phyloP scores from a whole-genome alignment of 2,329 filamentous ascomycete species.

The Ascochyta lentis region DNA sequence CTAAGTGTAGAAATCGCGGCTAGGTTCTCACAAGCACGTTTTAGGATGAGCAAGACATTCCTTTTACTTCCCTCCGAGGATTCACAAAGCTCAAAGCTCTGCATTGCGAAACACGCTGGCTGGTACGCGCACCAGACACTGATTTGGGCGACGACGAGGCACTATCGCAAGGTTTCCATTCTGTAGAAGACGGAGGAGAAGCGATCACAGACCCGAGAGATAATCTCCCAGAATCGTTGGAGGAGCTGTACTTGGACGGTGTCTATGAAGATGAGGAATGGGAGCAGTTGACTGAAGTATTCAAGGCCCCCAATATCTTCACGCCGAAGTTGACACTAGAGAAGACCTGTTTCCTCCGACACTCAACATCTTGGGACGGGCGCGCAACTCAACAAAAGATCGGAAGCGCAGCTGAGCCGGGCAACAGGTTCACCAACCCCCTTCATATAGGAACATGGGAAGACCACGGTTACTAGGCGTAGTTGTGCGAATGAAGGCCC shows the following conservation, averaged over 20 bases:
- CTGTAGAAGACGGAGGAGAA: background rate
- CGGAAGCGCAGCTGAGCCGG: background rate
- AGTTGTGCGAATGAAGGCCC: too few species aligned
- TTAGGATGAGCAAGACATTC: conserved; percentile 1
- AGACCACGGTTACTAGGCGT: background rate
- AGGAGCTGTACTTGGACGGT: conserved; percentile 9
- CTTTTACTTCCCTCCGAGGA: background rate
- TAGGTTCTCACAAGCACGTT: background rate
- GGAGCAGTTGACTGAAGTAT: background rate
- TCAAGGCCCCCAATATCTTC: background rate
- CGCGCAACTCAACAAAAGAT: background rate
- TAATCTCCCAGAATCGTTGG: conserved; percentile 7
- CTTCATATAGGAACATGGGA: background rate
- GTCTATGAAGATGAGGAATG: background rate
- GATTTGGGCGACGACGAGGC: background rate
- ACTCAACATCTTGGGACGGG: background rate
- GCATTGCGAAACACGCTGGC: conserved; percentile 3
- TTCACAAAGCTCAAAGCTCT: conserved; percentile 11
- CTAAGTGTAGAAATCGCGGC: background rate
- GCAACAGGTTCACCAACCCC: background rate
- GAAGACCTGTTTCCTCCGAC: background rate
- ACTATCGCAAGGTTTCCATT: background rate
- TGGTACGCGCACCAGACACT: background rate
- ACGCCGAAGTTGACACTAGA: conserved; percentile 10
- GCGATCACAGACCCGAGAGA: background rate